Evolutionary conservation across 2,329 filamentous ascomycete species (phyloP), one percentile per base, ranked within the genome.

Genomic region (Zalaria obscura): DNA sequence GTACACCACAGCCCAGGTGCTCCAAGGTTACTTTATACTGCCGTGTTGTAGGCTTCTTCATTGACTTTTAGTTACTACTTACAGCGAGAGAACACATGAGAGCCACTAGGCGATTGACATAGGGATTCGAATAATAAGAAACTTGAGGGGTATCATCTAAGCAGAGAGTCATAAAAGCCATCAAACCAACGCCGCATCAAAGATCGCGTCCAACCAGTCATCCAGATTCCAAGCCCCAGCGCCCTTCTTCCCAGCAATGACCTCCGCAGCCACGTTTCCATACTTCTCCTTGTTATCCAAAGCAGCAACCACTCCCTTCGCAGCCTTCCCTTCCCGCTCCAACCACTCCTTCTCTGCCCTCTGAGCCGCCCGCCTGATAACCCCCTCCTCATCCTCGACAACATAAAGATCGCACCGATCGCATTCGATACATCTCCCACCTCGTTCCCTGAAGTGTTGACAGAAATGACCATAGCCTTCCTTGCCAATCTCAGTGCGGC

Each of bases 401-500:
- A 61, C 55, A 50, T 70, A 71, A 26, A 71, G 49, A 50, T 70
- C 67, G 47, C 68, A 71, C 45, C 63, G 62, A 35, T 80, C 78
- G 63, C 91, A 96, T 58, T 93, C 78, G 1, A 60, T 69, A 58
- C 91, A 98, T 9, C 70, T 68, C 9, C 75, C 73, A 38, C 88
- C 86, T 46, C 83, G 74, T 6, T 84, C 80, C 5, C 91, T 75
- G 59, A 96, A 96, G 62, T 96, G 91, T 57, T 94, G 83, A 59
- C 91, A 98, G 56, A 95, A 98, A 61, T 98, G 91, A 33, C 78
- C 72, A 60, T 98, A 96, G 1, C 89, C 88, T 57, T 88, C 80
- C 3, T 65, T 63, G 39, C 74, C 66, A 11, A 72, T 63, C n/a
- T 66, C 62, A 35, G 62, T 56, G 34, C 91, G 83, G 61, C 91